These are phyloP conservation scores for Solanum neorickii DNA, from an alignment of 257 asterid genomes.

Conservation along the genomic window DNA sequence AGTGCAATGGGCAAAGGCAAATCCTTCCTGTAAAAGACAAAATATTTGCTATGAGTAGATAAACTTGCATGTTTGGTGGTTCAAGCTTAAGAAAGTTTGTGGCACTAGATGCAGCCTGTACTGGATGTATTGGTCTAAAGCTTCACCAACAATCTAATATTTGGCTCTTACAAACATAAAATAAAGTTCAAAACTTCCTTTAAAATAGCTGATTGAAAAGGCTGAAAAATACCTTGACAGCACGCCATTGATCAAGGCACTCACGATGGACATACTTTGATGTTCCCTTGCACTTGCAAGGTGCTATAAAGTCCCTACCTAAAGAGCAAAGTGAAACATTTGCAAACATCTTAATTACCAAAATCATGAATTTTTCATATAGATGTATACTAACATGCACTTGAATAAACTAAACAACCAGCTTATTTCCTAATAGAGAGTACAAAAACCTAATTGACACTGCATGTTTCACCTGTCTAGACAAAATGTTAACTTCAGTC, in stretches of 20 bases:
- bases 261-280: slow-evolving; percentile 82
- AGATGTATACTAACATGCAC: neutral
- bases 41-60: neutral
- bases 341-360: neutral
- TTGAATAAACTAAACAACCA: neutral
- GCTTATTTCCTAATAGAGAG: neutral
- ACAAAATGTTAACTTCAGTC: neutral
- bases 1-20: slow-evolving; percentile 93
- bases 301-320: slow-evolving; percentile 96
- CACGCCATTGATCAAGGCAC: slow-evolving; percentile 96
- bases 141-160: neutral
- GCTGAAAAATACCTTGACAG: slow-evolving; percentile 52
- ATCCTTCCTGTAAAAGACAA: slow-evolving; percentile 60
- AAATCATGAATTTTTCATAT: neutral
- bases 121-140: neutral
- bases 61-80: neutral
- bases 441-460: neutral
- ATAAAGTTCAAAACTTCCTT: neutral
- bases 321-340: slow-evolving; percentile 12
- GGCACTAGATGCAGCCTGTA: neutral
- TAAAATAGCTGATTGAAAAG: neutral
- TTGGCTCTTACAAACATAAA: neutral
- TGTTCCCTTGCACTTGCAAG: slow-evolving; percentile 96
- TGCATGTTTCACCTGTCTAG: neutral
- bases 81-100: neutral